These are phyloP conservation scores for Bipolaris oryzae DNA, from an alignment of 2,329 filamentous ascomycete genomes.

Conservation along the genomic window DNA sequence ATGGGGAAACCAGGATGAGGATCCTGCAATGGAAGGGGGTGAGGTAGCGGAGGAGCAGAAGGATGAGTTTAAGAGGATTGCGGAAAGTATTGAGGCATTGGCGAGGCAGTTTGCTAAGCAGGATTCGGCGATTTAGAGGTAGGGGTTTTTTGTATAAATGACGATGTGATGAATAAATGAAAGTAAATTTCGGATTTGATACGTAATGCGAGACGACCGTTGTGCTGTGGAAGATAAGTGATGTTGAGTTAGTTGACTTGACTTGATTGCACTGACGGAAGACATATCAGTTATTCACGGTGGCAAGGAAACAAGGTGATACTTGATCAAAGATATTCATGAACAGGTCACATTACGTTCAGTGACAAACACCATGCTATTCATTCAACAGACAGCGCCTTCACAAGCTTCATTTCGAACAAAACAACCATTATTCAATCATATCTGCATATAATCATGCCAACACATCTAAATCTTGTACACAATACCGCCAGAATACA, in stretches of 20 bases:
- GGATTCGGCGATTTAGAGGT: conserved; percentile 42
- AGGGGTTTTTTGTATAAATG: not conserved
- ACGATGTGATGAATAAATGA: not conserved
- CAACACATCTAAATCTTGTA: conserved; percentile 52
- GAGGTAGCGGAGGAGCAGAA: conserved; percentile 51
- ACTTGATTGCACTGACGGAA: no score
- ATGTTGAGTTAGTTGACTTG: no score
- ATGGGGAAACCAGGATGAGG: conserved; percentile 50
- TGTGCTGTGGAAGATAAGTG: not conserved
- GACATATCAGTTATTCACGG: no score
- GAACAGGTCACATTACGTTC: not conserved
- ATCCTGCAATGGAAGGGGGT: conserved; percentile 38
- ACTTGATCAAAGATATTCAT: not conserved
- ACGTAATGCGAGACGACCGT: no score
- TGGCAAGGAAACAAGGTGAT: no score
- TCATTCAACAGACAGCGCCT: not conserved
- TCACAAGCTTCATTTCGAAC: not conserved
- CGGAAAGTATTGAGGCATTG: conserved; percentile 51
- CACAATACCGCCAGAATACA: conserved; percentile 63
- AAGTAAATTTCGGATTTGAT: not conserved
- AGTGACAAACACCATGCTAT: not conserved
- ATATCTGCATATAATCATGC: not conserved
- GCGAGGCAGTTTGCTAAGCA: conserved; percentile 51
- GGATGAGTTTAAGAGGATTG: conserved; percentile 52
- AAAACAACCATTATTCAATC: not conserved